Conservation (phyloP, 768 basidiomycete species). For the Lyophyllum shimeji region DNA sequence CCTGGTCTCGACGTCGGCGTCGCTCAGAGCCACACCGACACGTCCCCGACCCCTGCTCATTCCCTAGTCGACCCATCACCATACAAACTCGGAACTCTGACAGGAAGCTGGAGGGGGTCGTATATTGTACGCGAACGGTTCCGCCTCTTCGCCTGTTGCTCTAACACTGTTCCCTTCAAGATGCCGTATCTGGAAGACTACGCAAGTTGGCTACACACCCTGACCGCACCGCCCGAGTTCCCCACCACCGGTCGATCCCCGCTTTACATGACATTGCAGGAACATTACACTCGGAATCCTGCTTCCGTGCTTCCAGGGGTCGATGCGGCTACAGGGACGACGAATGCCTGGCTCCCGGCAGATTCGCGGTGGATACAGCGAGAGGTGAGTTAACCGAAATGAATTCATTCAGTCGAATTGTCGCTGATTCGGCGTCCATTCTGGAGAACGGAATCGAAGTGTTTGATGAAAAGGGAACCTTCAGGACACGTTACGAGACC, state of each 20-base stretch:
- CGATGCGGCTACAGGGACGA: constrained; percentile 33
- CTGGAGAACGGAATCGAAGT: constrained; percentile 50
- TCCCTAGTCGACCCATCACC: constrained; percentile 21
- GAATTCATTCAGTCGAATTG: constrained; percentile 27
- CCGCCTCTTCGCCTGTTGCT: neutral
- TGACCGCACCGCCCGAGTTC: constrained; percentile 32
- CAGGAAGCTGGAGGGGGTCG: constrained; percentile 51
- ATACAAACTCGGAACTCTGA: constrained; percentile 44
- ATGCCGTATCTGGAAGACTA: constrained; percentile 39
- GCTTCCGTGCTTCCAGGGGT: constrained; percentile 32
- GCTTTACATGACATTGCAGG: constrained; percentile 47
- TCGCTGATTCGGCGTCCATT: constrained; percentile 42
- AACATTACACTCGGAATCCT: constrained; percentile 42
- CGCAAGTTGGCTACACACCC: constrained; percentile 31
- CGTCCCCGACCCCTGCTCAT: neutral
- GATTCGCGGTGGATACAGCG: constrained; percentile 34
- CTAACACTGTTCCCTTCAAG: constrained; percentile 23
- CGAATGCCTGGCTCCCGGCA: constrained; percentile 47
- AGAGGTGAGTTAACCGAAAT: constrained; percentile 37
- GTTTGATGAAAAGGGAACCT: constrained; percentile 33
- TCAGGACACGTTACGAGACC: constrained; percentile 39
- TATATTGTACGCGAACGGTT: constrained; percentile 36
- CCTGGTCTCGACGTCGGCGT: constrained; percentile 24
- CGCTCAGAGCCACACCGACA: neutral
- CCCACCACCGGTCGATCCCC: constrained; percentile 40